Evolutionary conservation across 1,284 basidiomycete species (phyloP).

Genomic region (Microbotryum intermedium): DNA sequence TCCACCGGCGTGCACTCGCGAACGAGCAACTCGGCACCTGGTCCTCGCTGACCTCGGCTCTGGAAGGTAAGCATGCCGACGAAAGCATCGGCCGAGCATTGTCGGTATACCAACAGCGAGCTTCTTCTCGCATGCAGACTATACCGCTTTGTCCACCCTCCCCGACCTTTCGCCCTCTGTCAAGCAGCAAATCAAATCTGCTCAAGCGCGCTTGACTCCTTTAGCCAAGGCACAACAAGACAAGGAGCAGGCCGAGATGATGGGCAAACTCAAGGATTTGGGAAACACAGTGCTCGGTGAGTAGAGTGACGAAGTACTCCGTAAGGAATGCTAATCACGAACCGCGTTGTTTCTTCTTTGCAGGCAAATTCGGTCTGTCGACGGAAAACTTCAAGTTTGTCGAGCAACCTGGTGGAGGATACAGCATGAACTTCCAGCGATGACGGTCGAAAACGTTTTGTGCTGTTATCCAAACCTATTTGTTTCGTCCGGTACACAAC

Average conservation of each 20-base stretch:
- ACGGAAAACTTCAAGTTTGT: conserved; percentile 71
- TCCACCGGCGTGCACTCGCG: conserved; percentile 74
- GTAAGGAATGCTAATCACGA: neutral
- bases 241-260: conserved; percentile 82
- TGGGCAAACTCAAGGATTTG: conserved; percentile 82
- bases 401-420: conserved; percentile 68
- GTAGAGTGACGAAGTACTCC: conserved; percentile 28
- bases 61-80: conserved; percentile 58
- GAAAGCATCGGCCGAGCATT: no score
- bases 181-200: conserved; percentile 45
- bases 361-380: conserved; percentile 39
- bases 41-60: conserved; percentile 67
- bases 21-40: conserved; percentile 74
- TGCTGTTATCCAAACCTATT: no score
- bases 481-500: no score
- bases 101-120: no score
- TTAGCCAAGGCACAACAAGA: conserved; percentile 67
- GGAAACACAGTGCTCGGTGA: conserved; percentile 84
- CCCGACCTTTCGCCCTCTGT: conserved; percentile 54
- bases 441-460: conserved; percentile 1
- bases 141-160: conserved; percentile 57
- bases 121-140: conserved; percentile 51
- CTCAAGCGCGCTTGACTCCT: conserved; percentile 53
- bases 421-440: conserved; percentile 73
- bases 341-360: neutral